Conservation (phyloP, 768 basidiomycete genomes). For the Termitomyces sp. region DNA sequence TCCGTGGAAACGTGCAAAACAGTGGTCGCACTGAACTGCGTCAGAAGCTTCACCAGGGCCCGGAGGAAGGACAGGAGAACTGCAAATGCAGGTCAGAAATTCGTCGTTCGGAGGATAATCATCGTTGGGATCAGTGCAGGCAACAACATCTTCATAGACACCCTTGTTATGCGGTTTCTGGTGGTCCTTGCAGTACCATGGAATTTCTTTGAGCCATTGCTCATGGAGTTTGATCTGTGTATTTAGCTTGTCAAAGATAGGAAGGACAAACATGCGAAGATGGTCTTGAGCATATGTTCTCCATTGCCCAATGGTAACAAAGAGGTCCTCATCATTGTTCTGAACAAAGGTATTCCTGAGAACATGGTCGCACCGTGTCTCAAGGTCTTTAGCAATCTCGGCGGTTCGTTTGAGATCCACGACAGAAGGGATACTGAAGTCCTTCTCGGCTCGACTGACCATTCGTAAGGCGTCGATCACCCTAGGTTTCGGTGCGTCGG, state of each 20-base stretch:
- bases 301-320: conserved; percentile 74
- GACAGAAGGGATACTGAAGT: conserved; percentile 68
- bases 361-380: conserved; percentile 71
- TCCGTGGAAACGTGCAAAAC: conserved; percentile 83
- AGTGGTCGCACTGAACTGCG: conserved; percentile 89
- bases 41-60: conserved; percentile 70
- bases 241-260: conserved; percentile 70
- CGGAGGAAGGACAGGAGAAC: conserved; percentile 72
- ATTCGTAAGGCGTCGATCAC: conserved; percentile 68
- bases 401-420: conserved; percentile 64
- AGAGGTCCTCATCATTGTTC: conserved; percentile 57
- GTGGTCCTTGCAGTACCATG: conserved; percentile 77
- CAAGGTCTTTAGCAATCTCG: conserved; percentile 75
- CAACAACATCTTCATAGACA: conserved; percentile 73
- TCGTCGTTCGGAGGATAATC: conserved; percentile 77
- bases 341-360: conserved; percentile 55
- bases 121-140: conserved; percentile 71
- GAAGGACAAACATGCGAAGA: conserved; percentile 68
- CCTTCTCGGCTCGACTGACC: conserved; percentile 68
- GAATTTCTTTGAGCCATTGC: conserved; percentile 69
- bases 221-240: conserved; percentile 63
- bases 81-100: conserved; percentile 85
- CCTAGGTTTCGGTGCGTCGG: conserved; percentile 52
- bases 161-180: conserved; percentile 56
- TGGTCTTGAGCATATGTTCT: conserved; percentile 66